Conservation (phyloP, 768 basidiomycete species). For the Xerocomellus amylosporus region DNA sequence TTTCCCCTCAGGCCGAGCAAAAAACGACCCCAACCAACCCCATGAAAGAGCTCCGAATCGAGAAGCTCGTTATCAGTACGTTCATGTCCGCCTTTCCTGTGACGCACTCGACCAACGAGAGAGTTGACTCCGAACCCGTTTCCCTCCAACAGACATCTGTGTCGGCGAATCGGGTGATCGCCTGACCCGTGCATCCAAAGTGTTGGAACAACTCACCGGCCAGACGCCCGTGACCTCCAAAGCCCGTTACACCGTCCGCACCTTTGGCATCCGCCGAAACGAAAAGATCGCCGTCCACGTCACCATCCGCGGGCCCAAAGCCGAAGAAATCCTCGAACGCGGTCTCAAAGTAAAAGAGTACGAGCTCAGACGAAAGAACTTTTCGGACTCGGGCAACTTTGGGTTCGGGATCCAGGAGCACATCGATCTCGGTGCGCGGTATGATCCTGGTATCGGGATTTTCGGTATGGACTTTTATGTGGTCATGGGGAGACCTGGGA, state of each 20-base stretch:
- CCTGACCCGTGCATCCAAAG: conserved; percentile 97
- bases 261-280: conserved; percentile 99
- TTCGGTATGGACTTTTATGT: conserved; percentile 99
- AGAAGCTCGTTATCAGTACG: conserved; percentile 99
- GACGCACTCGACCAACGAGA: neutral
- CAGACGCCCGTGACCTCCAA: conserved; percentile 99
- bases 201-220: conserved; percentile 98
- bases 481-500: conserved; percentile 95
- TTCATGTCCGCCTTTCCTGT: conserved; percentile 22
- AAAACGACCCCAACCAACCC: conserved; percentile 87
- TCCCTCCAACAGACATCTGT: conserved; percentile 76
- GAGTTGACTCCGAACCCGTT: neutral
- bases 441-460: conserved; percentile 98
- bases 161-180: conserved; percentile 99
- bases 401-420: conserved; percentile 99
- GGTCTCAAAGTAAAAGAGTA: conserved; percentile 99
- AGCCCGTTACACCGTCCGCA: conserved; percentile 98
- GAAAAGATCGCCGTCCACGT: conserved; percentile 99
- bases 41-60: conserved; percentile 95
- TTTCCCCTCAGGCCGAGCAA: conserved; percentile 65
- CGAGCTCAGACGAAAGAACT: conserved; percentile 95
- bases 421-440: conserved; percentile 97
- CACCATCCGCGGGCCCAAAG: conserved; percentile 98
- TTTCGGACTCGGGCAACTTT: conserved; percentile 98
- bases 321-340: conserved; percentile 98